Evolutionary conservation across 2,329 filamentous ascomycete species (phyloP), one percentile per base, ranked within the genome.

Genomic region (Phaeosphaeria sp.): DNA sequence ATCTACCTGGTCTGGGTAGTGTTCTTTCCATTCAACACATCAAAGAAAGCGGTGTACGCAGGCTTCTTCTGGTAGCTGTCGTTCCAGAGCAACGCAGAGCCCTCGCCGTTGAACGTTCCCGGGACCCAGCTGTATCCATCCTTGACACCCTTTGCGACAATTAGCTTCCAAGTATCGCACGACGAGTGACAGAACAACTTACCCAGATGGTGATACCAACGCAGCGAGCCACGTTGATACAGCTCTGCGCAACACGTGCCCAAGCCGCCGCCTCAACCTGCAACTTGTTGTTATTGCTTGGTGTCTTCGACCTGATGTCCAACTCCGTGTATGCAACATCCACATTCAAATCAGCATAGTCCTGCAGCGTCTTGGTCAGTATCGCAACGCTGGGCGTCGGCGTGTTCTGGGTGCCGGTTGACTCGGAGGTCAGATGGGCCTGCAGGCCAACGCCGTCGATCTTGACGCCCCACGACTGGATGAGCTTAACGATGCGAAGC

Each of bases 361-460:
- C 77, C 50, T 80, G 66, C 52, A 88, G 81, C 21, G 80, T 80
- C 1, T 78, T 76, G 30, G 77, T 78, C 53, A 85, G 77, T 10
- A 76, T 71, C 33, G 75, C 76, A 49, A 79, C 76, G 48, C 72
- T 76, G 1, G 85, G 82, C 1, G 82, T 81, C n/a, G 72, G 66
- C 1, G 39, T 49, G 36, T 46, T 57, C 49, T 63, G 59, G 7
- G 76, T 72, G 64, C 83, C 82, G 15, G 85, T 84, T 52, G 84
- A 81, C 43, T 89, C 81, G 6, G 62, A 79, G 58, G 77, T 78
- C 54, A 81, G 73, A 72, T 90, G 87, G 25, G 77, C 83, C 71
- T 89, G 85, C 64, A 88, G 79, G 39, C 87, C 86, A 18, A 89
- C 81, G 50, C 87, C 86, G 59, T 89, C 83, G 58, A 89, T 86